These are phyloP conservation scores for Pyrenophora graminea DNA, from an alignment of 2,329 filamentous ascomycete genomes.

Conservation along the genomic window DNA sequence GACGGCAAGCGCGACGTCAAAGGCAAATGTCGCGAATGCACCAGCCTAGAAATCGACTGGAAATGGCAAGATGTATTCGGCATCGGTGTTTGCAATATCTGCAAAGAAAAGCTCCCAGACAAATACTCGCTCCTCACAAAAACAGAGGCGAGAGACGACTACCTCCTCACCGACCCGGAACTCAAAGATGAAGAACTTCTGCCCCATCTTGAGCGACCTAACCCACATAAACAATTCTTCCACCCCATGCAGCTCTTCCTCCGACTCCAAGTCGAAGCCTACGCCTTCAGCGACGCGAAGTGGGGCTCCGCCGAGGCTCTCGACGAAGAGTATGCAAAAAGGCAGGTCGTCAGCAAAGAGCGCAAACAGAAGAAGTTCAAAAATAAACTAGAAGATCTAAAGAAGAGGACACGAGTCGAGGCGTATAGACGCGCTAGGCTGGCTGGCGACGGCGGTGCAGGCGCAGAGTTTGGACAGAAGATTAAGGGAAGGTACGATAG, in stretches of 20 bases:
- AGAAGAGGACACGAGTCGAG: slow-evolving; percentile 90
- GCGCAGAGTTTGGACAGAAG: slow-evolving; percentile 71
- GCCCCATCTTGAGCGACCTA: slow-evolving; percentile 85
- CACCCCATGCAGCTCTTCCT: slow-evolving; percentile 99
- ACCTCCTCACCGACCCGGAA: slow-evolving; percentile 91
- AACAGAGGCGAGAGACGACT: slow-evolving; percentile 94
- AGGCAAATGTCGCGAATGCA: slow-evolving; percentile 83
- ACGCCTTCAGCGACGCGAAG: slow-evolving; percentile 79
- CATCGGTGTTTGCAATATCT: slow-evolving; percentile 74
- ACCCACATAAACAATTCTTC: slow-evolving; percentile 95
- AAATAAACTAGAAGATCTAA: slow-evolving; percentile 83
- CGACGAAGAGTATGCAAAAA: slow-evolving; percentile 83
- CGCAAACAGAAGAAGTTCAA: slow-evolving; percentile 92
- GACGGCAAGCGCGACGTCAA: slow-evolving; percentile 50
- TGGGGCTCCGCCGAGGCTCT: slow-evolving; percentile 87
- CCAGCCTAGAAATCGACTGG: slow-evolving; percentile 85
- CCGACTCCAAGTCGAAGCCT: slow-evolving; percentile 90
- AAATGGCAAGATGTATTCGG: slow-evolving; percentile 88
- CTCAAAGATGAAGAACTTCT: slow-evolving; percentile 85
- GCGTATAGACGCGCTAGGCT: slow-evolving; percentile 68
- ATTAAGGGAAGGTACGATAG: slow-evolving; percentile 65
- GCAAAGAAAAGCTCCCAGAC: slow-evolving; percentile 88
- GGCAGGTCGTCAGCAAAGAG: slow-evolving; percentile 78
- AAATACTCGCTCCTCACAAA: slow-evolving; percentile 96
- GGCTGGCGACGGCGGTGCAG: slow-evolving; percentile 50